Evolutionary conservation across 495 filamentous ascomycete species (phyloP).

Genomic region (Stereocaulon alpinum): DNA sequence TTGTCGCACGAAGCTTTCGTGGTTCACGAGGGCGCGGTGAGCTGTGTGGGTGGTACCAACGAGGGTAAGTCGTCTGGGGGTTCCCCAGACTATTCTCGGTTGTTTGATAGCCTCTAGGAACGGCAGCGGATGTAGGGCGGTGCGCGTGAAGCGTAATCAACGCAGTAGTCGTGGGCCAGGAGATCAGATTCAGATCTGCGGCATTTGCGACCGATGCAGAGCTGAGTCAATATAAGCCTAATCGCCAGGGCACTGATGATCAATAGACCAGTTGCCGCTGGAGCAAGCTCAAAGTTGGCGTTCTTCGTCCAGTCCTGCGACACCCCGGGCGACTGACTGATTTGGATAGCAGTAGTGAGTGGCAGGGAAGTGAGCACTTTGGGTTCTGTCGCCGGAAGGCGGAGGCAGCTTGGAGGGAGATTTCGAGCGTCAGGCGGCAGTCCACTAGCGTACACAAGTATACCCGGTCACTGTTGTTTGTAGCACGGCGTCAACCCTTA

Average conservation of each 20-base stretch:
- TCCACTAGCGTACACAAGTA: neutral
- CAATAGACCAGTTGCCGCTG: neutral
- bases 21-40: neutral
- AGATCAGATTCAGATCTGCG: constrained; percentile 14
- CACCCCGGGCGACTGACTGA: neutral
- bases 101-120: constrained; percentile 13
- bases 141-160: constrained; percentile 13
- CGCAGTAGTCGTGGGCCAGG: constrained; percentile 7
- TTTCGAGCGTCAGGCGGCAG: constrained; percentile 10
- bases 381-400: constrained; percentile 15
- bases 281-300: neutral
- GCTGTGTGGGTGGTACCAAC: neutral
- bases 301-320: neutral
- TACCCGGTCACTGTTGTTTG: constrained; percentile 5
- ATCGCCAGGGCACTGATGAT: neutral
- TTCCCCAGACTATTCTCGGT: constrained; percentile 9
- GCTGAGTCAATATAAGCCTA: constrained; percentile 7
- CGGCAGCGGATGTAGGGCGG: constrained; percentile 12
- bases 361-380: constrained; percentile 16
- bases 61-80: neutral
- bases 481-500: constrained; percentile 1
- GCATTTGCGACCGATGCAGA: constrained; percentile 15
- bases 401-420: constrained; percentile 12
- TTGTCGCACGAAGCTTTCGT: constrained; percentile 11
- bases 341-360: constrained; percentile 13